Conservation (phyloP, 2,329 filamentous ascomycete genomes). For the Claviceps pazoutovae region DNA sequence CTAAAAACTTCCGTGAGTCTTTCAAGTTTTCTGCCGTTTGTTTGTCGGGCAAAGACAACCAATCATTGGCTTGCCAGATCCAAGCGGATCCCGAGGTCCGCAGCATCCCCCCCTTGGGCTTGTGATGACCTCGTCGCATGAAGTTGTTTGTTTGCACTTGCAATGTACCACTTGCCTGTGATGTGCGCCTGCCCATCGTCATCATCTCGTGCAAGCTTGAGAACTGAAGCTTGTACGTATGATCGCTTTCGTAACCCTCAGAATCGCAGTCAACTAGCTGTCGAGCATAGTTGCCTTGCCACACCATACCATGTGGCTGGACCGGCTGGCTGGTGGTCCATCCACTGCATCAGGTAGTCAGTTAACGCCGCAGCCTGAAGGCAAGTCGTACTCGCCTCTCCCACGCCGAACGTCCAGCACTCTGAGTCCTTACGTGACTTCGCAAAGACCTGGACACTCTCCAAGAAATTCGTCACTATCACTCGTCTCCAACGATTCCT, state of each 20-base stretch:
- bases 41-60: neutral
- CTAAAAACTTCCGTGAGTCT: no score
- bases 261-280: neutral
- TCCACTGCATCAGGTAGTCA: slow-evolving; percentile 39
- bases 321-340: slow-evolving; percentile 60
- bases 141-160: no score
- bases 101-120: neutral
- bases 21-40: neutral
- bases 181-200: neutral
- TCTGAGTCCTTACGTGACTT: slow-evolving; percentile 54
- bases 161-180: neutral
- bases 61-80: neutral
- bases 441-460: slow-evolving; percentile 51
- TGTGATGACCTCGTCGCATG: no score
- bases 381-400: slow-evolving; percentile 58
- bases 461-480: slow-evolving; percentile 69
- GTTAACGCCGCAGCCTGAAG: slow-evolving; percentile 46
- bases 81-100: neutral
- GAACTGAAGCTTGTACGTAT: neutral
- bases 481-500: slow-evolving; percentile 63
- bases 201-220: neutral
- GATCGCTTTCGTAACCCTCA: neutral
- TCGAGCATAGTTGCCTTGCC: neutral
- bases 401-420: slow-evolving; percentile 53
- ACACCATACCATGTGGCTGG: slow-evolving; percentile 62